Base-by-base conservation (phyloP, 345 rosid species). In the Carallia brachiata region DNA sequence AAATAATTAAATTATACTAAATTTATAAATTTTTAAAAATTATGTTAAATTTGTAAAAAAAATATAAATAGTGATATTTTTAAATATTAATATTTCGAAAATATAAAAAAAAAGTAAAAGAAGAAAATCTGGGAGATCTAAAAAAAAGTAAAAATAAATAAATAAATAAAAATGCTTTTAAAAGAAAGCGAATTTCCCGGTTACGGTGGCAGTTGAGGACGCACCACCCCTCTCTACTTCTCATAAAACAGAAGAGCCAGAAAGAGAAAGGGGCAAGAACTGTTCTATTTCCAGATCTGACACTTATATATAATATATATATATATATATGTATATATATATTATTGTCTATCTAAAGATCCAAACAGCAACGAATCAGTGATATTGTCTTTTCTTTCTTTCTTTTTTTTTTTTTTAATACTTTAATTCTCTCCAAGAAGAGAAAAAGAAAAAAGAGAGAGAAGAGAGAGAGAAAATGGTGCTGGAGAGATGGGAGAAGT, bases 401-500 rank as follows among this genome's bases (percentile, higher is more conserved):
- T 50, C 34, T 40, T 70, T 5, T 64, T 27, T 7, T 8, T 9
- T 13, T 27, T 30, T 56, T 10, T 7, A 19, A 7, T 23, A 23
- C 32, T 56, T 13, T 27, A 1, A 9, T 30, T 27, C 16, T 27
- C 31, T 47, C 4, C 67, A 63, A 44, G 32, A 44, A 28, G 47
- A n/a, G 36, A 10, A 5, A 6, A 13, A 8, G 13, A 56, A 27
- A 56, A 13, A 10, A 44, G 13, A 0, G 0, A 44, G 7, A 37
- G 40, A 13, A 13, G 5, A 12, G 8, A 44, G 50, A 44, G 13
- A 9, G 60, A 9, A 56, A 27, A 56, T 56, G 60, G 52, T 65
- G 61, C 58, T 40, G 58, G 66, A 66, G 73, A 57, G 57, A 44
- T 77, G 90, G 89, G 88, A 87, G 47, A 71, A 67, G 74, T 90